Conservation (phyloP, 495 filamentous ascomycete species). For the Chlorociboria aeruginascens region DNA sequence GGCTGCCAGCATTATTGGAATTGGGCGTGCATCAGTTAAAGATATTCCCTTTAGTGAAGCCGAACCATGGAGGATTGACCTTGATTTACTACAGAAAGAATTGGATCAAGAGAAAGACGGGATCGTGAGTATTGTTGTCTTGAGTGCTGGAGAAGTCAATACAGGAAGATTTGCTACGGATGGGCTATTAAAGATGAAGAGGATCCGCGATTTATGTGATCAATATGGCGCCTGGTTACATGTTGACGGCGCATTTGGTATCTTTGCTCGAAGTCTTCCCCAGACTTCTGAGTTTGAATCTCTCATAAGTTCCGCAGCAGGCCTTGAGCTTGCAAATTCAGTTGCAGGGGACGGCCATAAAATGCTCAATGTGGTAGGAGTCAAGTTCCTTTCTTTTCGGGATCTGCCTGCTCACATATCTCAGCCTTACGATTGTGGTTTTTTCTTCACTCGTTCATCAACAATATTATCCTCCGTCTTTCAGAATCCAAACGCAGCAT, state of each 20-base stretch:
- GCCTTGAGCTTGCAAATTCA: slow-evolving; percentile 77
- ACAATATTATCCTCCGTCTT: slow-evolving; percentile 51
- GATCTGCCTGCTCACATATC: background rate
- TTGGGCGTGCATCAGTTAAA: slow-evolving; percentile 60
- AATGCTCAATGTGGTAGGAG: slow-evolving; percentile 69
- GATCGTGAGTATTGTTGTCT: slow-evolving; percentile 60
- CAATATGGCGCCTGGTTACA: slow-evolving; percentile 77
- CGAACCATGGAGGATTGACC: slow-evolving; percentile 54
- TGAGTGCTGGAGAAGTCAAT: slow-evolving; percentile 85
- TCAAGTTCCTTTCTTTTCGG: background rate
- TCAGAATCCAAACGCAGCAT: slow-evolving; percentile 76
- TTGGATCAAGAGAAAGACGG: slow-evolving; percentile 32
- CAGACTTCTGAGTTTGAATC: slow-evolving; percentile 43
- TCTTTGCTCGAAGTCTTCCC: slow-evolving; percentile 61
- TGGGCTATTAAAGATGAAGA: slow-evolving; percentile 43
- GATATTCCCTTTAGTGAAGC: slow-evolving; percentile 37
- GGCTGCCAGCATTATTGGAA: slow-evolving; percentile 67
- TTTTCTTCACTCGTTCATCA: slow-evolving; percentile 65
- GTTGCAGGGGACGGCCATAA: slow-evolving; percentile 84
- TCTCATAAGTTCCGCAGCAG: slow-evolving; percentile 42
- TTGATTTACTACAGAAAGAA: slow-evolving; percentile 41
- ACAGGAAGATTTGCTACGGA: slow-evolving; percentile 70
- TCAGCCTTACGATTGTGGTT: slow-evolving; percentile 81
- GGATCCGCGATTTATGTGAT: slow-evolving; percentile 58
- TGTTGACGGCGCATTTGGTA: slow-evolving; percentile 82